phyloP scores from a whole-genome alignment of 495 filamentous ascomycete genomes.

The Annulohypoxylon nitens region DNA sequence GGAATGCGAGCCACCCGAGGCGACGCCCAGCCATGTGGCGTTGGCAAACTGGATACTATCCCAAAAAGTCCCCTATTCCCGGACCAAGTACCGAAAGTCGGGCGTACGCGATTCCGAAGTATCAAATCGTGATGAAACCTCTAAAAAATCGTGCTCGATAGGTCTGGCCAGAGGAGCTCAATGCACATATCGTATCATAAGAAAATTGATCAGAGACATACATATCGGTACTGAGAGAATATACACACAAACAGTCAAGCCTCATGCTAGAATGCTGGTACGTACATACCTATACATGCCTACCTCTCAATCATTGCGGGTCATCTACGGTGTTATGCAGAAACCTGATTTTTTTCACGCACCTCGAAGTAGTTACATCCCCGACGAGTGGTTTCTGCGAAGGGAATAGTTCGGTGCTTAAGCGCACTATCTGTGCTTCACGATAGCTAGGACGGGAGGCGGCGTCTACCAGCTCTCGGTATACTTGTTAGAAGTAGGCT shows the following conservation, averaged over 20 bases:
- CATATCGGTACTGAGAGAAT: slow-evolving; percentile 1
- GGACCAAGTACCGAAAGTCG: slow-evolving; percentile 21
- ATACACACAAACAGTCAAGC: not conserved
- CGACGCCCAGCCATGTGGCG: not conserved
- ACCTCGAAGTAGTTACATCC: slow-evolving; percentile 14
- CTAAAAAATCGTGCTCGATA: slow-evolving; percentile 7
- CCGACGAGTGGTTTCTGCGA: slow-evolving; percentile 21
- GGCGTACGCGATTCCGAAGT: slow-evolving; percentile 16
- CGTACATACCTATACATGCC: not conserved
- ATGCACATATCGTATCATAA: slow-evolving; percentile 9
- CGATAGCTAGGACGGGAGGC: not conserved
- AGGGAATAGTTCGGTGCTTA: slow-evolving; percentile 3
- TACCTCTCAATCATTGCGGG: slow-evolving; percentile 1
- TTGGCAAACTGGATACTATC: not conserved
- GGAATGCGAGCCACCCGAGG: slow-evolving; percentile 5
- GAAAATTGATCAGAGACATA: slow-evolving; percentile 10
- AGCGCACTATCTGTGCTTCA: not conserved
- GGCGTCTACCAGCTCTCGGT: not conserved
- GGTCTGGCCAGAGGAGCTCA: slow-evolving; percentile 15
- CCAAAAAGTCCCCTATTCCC: not conserved
- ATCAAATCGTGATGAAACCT: slow-evolving; percentile 23
- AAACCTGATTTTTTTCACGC: slow-evolving; percentile 13
- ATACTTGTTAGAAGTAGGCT: slow-evolving; percentile 10
- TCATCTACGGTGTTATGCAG: not conserved
- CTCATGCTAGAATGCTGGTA: not conserved